Evolutionary conservation across 106 monocot species (phyloP).

Genomic region (Amphibolis antarctica): DNA sequence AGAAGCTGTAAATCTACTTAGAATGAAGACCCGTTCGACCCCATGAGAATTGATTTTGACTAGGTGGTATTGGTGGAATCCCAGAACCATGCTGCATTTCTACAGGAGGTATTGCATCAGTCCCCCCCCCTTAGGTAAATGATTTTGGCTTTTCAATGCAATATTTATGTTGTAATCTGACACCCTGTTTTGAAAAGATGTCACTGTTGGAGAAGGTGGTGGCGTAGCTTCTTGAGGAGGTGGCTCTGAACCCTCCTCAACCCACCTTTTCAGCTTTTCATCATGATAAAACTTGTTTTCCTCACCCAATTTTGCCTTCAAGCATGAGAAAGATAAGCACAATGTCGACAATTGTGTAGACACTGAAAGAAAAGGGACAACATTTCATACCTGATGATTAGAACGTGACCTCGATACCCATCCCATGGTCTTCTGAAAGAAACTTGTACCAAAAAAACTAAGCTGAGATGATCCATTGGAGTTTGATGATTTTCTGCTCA

Average conservation of each 20-base stretch:
- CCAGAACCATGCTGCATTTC: slow-evolving; percentile 30
- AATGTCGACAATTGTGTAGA: background rate
- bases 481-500: slow-evolving; percentile 32
- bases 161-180: slow-evolving; percentile 38
- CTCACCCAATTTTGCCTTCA: slow-evolving; percentile 84
- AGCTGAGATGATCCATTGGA: slow-evolving; percentile 49
- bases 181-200: slow-evolving; percentile 38
- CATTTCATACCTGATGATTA: slow-evolving; percentile 48
- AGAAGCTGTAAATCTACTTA: slow-evolving; percentile 26
- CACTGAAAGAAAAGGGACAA: background rate
- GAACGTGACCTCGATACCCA: slow-evolving; percentile 69
- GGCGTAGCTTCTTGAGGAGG: slow-evolving; percentile 50
- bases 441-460: slow-evolving; percentile 55
- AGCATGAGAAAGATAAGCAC: background rate
- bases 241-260: slow-evolving; percentile 75
- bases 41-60: slow-evolving; percentile 75
- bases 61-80: slow-evolving; percentile 73
- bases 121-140: background rate
- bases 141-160: slow-evolving; percentile 22
- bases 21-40: slow-evolving; percentile 66
- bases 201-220: slow-evolving; percentile 54
- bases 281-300: slow-evolving; percentile 93
- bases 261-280: slow-evolving; percentile 93
- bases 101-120: slow-evolving; percentile 11
- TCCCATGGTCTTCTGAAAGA: slow-evolving; percentile 81